Base-by-base conservation (phyloP, 2,329 filamentous ascomycete species). In the Hypocrella siamensis region DNA sequence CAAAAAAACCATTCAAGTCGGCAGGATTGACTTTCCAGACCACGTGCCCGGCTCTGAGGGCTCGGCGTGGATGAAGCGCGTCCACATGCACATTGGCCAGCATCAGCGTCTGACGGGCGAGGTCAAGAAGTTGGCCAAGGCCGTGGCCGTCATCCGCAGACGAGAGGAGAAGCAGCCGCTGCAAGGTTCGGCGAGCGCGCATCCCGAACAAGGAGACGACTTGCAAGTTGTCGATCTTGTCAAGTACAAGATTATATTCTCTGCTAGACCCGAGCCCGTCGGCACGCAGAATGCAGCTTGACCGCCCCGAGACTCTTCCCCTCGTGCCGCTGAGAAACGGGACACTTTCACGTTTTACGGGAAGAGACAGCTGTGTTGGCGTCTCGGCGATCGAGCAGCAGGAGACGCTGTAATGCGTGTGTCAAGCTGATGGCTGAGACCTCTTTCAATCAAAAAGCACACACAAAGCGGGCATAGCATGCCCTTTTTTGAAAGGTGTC, bases 91-190 rank as follows among this genome's bases (percentile, higher is more conserved):
- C 49, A 70, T 96, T 4, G 90, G 88, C 5, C 72, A 78, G 47
- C 80, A 94, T 51, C 90, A 96, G 58, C 70, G 86, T 37, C 68
- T 96, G 48, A 81, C 75, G 1, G 90, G 90, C 4, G 85, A 96
- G 53, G 75, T 93, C 30, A 93, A 85, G 64, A 93, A 85, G 56
- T 57, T 96, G 31, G 68, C 70, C 5, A 80, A 72, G 46, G 76
- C 86, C 3, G 50, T 94, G 42, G 90, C 79, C 4, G 63, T 96
- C n/a, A 64, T 96, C 17, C 67, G 75, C 39, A 72, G 69, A 45
- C 65, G 64, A 35, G 48, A 46, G 30, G 60, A 53, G 4, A 47
- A 42, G 15, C 43, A 42, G 15, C 43, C 43, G 15, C 55, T 79
- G 19, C 58, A 67, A 25, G 42, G 42, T 17, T 47, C 48, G 6